Percentiles rank a stretch among this genome's conserved stretches.
phyloP scores from a whole-genome alignment of 1,284 basidiomycete genomes.

The Singerocomus inundabilis region DNA sequence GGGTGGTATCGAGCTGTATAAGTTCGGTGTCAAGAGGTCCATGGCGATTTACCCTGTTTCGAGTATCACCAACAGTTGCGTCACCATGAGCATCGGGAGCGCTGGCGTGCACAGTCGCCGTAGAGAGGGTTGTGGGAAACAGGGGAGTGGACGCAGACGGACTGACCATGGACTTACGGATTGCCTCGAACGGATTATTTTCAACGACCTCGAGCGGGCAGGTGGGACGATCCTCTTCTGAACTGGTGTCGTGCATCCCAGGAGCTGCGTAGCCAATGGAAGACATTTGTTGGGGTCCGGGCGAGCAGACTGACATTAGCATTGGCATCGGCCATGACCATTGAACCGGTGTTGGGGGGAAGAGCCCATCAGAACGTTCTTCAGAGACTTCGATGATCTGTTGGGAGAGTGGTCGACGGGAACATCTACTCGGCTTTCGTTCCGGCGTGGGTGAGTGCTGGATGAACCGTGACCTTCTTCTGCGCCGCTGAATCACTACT shows the following conservation, averaged over 20 bases:
- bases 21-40: too few species aligned
- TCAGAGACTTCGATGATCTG: constrained; percentile 47
- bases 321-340: neutral
- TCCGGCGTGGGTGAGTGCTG: constrained; percentile 12
- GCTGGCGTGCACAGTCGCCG: neutral
- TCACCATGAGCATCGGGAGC: constrained; percentile 4
- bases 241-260: constrained; percentile 24
- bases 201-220: constrained; percentile 50
- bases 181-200: constrained; percentile 51
- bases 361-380: constrained; percentile 27
- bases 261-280: neutral
- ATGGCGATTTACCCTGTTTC: too few species aligned
- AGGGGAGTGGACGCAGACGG: neutral
- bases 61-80: too few species aligned
- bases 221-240: constrained; percentile 35
- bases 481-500: neutral
- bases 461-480: neutral
- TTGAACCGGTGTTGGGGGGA: constrained; percentile 12
- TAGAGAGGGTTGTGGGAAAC: neutral
- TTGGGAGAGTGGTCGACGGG: constrained; percentile 35
- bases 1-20: too few species aligned
- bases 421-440: constrained; percentile 5
- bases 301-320: neutral
- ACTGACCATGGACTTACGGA: constrained; percentile 16
- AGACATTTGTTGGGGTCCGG: neutral